Percentiles rank a stretch among this genome's conserved stretches.
These are phyloP conservation scores for Monosporascus sp. DNA, from an alignment of 2,329 filamentous ascomycete genomes.

Conservation along the genomic window DNA sequence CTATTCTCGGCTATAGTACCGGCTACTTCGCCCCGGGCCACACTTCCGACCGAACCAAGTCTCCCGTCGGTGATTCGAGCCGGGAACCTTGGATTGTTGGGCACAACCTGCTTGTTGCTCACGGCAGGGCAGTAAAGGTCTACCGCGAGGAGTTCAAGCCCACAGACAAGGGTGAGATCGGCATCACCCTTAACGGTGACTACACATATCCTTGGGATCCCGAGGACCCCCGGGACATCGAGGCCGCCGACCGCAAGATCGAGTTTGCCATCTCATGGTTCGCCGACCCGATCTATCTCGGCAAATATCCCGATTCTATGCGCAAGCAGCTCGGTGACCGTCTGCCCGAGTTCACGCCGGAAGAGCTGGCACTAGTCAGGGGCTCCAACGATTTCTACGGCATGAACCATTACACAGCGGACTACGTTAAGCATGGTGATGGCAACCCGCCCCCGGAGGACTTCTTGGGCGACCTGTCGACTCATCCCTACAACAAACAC, in stretches of 20 bases:
- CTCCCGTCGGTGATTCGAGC: slow-evolving; percentile 63
- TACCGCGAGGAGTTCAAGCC: slow-evolving; percentile 80
- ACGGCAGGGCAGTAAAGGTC: slow-evolving; percentile 73
- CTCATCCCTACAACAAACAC: slow-evolving; percentile 63
- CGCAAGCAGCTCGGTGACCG: slow-evolving; percentile 72
- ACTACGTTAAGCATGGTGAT: slow-evolving; percentile 73
- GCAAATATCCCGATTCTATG: slow-evolving; percentile 81
- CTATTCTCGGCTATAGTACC: slow-evolving; percentile 72
- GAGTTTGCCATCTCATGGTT: slow-evolving; percentile 89
- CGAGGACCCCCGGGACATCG: slow-evolving; percentile 66
- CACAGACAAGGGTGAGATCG: slow-evolving; percentile 70
- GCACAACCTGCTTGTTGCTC: slow-evolving; percentile 74
- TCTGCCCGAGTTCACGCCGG: slow-evolving; percentile 67
- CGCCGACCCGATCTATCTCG: slow-evolving; percentile 80
- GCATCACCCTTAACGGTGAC: slow-evolving; percentile 84
- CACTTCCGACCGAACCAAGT: slow-evolving; percentile 69
- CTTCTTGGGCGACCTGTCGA: slow-evolving; percentile 70
- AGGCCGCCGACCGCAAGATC: slow-evolving; percentile 73
- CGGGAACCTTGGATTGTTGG: slow-evolving; percentile 79
- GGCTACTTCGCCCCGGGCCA: slow-evolving; percentile 79
- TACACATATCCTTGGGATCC: slow-evolving; percentile 80
- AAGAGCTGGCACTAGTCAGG: slow-evolving; percentile 68
- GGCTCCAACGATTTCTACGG: slow-evolving; percentile 93
- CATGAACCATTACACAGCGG: slow-evolving; percentile 90
- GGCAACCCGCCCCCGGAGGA: slow-evolving; percentile 59